Base-by-base conservation (phyloP, 2,329 filamentous ascomycete species). In the Fusarium sp. region DNA sequence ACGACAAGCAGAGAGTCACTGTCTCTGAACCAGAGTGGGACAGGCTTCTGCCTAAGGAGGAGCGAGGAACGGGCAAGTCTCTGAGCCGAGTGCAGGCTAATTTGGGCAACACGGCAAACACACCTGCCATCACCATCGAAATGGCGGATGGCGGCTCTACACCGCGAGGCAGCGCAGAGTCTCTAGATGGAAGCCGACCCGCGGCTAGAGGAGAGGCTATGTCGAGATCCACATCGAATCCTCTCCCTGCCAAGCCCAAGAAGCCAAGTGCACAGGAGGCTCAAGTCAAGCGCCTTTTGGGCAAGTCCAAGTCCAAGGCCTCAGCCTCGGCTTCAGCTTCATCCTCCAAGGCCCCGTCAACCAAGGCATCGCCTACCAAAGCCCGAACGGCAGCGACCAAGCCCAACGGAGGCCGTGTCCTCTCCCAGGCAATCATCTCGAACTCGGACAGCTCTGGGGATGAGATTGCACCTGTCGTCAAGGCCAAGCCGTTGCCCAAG, bases 61-160 rank as follows among this genome's bases (percentile, higher is more conserved):
- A 92, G 65, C 85, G 90, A 60, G 89, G 89, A 62, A 84, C 83
- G 70, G 90, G 90, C 62, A 91, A 88, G 60, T 88, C 87, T 60
- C 81, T 92, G 37, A 92, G 90, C 81, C 90, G 88, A 75, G 82
- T 92, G 10, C 90, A 92, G 73, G 88, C 87, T 12, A 86, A 87
- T 11, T 85, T 92, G 52, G 89, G 88, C 58, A 89, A 87, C 47
- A 52, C 10, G 78, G 86, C 82, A 81, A 35, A 79, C 85, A n/a
- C 80, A 5, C 85, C 88, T 2, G 90, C 88, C 78, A 84, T 86
- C 73, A 86, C 86, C 71, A 81, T 84, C 7, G 85, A 88, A 66
- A 89, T 87, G 75, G 81, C 82, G 10, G 89, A 91, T 22, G 87
- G 87, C 15, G 83, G 78, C 52, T 82, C 82, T 25, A 82, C 81